Percentiles rank a stretch among this genome's conserved stretches.
Evolutionary conservation across 1,139 yeast genomes (phyloP).

Genomic region (Pneumocystis sp.): DNA sequence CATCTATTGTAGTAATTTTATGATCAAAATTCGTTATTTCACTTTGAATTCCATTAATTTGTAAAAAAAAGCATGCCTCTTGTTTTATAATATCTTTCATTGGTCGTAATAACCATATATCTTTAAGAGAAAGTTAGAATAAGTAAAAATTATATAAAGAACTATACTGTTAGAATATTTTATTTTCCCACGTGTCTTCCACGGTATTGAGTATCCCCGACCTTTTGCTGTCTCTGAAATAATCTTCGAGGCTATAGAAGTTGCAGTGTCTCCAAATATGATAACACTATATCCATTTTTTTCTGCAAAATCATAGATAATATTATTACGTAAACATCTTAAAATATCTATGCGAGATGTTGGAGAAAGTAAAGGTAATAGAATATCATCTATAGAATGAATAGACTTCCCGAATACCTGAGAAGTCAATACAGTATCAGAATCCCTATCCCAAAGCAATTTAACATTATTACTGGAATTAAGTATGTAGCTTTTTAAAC

Average conservation of each 20-base stretch:
- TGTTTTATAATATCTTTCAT: constrained; percentile 48
- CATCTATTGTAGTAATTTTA: constrained; percentile 36
- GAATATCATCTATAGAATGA: background rate
- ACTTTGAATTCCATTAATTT: constrained; percentile 2
- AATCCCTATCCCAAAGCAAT: background rate
- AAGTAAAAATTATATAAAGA: background rate
- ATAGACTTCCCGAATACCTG: background rate
- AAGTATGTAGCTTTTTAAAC: background rate
- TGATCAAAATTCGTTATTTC: constrained; percentile 1
- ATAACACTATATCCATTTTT: constrained; percentile 38
- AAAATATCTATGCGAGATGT: background rate
- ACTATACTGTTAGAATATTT: background rate
- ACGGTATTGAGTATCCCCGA: constrained; percentile 56
- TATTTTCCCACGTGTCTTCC: constrained; percentile 34
- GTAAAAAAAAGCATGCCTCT: constrained; percentile 7
- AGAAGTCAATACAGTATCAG: background rate
- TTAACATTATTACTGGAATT: background rate
- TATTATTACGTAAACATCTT: background rate
- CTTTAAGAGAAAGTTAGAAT: background rate
- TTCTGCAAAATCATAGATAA: constrained; percentile 29
- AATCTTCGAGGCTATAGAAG: constrained; percentile 64
- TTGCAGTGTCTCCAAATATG: constrained; percentile 67
- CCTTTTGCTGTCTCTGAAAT: constrained; percentile 79
- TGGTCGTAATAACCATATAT: constrained; percentile 36
- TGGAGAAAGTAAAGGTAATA: background rate